Percentiles rank a stretch among this genome's conserved stretches.
Evolutionary conservation across 306 rosid genomes (phyloP).

Genomic region (Lagenaria siceraria): DNA sequence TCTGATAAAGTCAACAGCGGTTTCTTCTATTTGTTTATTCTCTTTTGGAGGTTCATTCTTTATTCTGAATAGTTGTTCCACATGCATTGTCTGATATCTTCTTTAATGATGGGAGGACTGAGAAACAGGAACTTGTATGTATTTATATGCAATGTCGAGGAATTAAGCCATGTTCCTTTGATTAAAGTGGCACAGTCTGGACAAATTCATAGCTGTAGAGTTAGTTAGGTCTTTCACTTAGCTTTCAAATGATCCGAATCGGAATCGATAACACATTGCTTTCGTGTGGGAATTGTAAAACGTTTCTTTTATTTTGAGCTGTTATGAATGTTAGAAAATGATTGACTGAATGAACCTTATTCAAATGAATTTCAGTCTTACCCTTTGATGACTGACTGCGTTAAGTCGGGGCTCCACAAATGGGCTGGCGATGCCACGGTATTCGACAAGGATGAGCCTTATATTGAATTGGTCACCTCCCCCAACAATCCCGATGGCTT

Average conservation of each 20-base stretch:
- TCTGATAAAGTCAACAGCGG: background rate
- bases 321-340: background rate
- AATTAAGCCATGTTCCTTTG: slow-evolving; percentile 6
- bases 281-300: background rate
- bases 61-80: background rate
- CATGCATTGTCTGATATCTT: background rate
- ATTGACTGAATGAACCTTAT: background rate
- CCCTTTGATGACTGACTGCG: slow-evolving; percentile 55
- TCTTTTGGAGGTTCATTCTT: background rate
- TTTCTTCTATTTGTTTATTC: background rate
- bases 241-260: background rate
- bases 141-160: background rate
- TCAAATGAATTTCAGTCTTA: slow-evolving; percentile 44
- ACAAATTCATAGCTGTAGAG: background rate
- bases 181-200: background rate
- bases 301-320: background rate
- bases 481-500: slow-evolving; percentile 95
- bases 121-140: slow-evolving; percentile 2
- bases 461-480: slow-evolving; percentile 76
- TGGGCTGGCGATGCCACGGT: slow-evolving; percentile 75
- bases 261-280: background rate
- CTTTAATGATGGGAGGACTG: slow-evolving; percentile 1
- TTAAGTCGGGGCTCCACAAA: slow-evolving; percentile 71
- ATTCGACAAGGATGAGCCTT: slow-evolving; percentile 39
- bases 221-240: background rate